Evolutionary conservation across 805 yeast species (phyloP).

Genomic region (Nakazawaea ishiwadae): DNA sequence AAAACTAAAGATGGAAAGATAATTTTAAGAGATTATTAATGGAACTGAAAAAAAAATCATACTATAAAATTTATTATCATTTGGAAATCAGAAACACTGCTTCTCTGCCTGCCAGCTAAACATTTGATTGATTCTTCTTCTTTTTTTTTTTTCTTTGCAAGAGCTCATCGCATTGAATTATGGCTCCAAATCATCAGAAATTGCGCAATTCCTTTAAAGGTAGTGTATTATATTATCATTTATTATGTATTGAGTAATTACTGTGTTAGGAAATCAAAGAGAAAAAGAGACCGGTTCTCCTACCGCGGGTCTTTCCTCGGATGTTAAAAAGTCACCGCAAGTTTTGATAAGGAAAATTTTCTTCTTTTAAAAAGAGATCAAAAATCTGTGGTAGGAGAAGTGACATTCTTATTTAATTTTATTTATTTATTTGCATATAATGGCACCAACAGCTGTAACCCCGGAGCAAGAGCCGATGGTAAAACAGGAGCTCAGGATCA

Average conservation of each 20-base stretch:
- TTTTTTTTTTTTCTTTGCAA: no score
- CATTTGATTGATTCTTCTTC: not conserved
- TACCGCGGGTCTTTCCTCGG: no score
- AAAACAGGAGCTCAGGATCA: conserved; percentile 15
- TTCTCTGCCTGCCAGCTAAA: no score
- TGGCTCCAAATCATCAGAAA: conserved; percentile 7
- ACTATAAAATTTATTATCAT: not conserved
- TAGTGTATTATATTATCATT: not conserved
- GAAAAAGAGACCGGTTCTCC: no score
- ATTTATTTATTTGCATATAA: conserved; percentile 6
- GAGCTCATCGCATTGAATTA: conserved; percentile 3
- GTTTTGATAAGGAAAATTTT: no score
- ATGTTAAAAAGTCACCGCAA: no score
- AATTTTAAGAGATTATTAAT: no score
- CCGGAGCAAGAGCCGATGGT: conserved; percentile 1
- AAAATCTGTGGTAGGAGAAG: no score
- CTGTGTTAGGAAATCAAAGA: not conserved
- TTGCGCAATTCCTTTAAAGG: conserved; percentile 5
- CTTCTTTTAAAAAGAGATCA: no score
- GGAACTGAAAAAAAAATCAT: not conserved
- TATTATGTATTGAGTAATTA: not conserved
- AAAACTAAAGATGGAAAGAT: not conserved
- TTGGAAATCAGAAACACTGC: no score
- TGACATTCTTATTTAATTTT: no score
- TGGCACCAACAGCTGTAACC: conserved; percentile 22